A percentile compares a stretch with the other conserved stretches of the same genome.
Conservation (phyloP, 768 basidiomycete genomes). For the Crassisporium funariophilum region DNA sequence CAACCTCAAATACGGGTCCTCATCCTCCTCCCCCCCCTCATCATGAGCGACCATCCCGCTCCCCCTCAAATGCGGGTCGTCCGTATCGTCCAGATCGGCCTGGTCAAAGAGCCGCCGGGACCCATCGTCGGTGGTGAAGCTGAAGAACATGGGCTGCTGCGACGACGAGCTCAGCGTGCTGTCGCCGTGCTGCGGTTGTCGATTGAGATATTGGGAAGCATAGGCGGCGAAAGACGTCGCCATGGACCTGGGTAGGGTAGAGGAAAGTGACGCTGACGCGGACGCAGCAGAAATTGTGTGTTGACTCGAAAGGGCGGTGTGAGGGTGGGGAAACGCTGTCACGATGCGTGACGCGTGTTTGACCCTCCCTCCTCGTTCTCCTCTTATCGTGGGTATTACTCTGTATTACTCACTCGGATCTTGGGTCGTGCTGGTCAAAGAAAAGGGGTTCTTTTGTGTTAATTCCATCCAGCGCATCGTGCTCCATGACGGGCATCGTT, state of each 20-base stretch:
- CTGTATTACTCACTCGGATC: too few relatives aligned
- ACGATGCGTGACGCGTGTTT: too few relatives aligned
- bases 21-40: conserved; percentile 48
- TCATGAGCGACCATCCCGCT: conserved; percentile 32
- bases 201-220: conserved; percentile 79
- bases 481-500: too few relatives aligned
- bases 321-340: too few relatives aligned
- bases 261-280: too few relatives aligned
- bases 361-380: too few relatives aligned
- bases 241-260: too few relatives aligned
- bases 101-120: conserved; percentile 41
- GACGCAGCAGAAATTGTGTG: not conserved
- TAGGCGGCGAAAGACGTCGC: conserved; percentile 79
- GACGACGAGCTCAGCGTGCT: conserved; percentile 57
- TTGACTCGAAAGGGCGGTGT: not conserved
- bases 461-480: too few relatives aligned
- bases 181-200: conserved; percentile 39
- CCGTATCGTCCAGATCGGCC: conserved; percentile 67
- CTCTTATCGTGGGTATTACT: too few relatives aligned
- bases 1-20: conserved; percentile 77
- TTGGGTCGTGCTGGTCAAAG: too few relatives aligned
- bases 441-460: too few relatives aligned
- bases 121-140: conserved; percentile 74
- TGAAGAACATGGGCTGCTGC: conserved; percentile 86
- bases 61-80: conserved; percentile 72